phyloP scores from a whole-genome alignment of 2,329 filamentous ascomycete genomes.

The Xylariomycetidae sp. region DNA sequence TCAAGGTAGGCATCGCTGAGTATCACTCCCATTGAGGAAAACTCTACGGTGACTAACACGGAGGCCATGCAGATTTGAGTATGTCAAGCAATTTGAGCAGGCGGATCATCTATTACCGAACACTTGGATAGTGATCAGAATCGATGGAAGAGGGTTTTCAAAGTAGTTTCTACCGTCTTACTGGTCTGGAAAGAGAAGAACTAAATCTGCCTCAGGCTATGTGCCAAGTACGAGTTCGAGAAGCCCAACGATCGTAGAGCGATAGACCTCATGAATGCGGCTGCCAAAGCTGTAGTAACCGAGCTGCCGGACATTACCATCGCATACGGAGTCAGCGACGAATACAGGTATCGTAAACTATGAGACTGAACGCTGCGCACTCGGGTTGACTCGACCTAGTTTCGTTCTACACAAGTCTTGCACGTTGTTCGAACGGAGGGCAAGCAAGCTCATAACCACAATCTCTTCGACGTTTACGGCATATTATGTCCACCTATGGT shows the following conservation, averaged over 20 bases:
- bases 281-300: slow-evolving; percentile 76
- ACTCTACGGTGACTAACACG: slow-evolving; percentile 12
- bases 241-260: slow-evolving; percentile 91
- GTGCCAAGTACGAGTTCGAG: slow-evolving; percentile 73
- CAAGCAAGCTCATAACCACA: slow-evolving; percentile 84
- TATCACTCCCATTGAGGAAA: background rate
- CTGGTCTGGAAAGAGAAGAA: background rate
- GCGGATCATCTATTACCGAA: slow-evolving; percentile 74
- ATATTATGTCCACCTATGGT: slow-evolving; percentile 81
- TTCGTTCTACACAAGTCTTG: slow-evolving; percentile 85
- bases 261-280: slow-evolving; percentile 88
- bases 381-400: slow-evolving; percentile 37
- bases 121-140: slow-evolving; percentile 91
- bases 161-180: slow-evolving; percentile 52
- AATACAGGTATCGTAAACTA: slow-evolving; percentile 59
- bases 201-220: slow-evolving; percentile 53
- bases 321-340: slow-evolving; percentile 91
- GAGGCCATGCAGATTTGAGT: slow-evolving; percentile 71
- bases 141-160: slow-evolving; percentile 92
- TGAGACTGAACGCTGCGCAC: background rate
- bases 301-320: slow-evolving; percentile 81
- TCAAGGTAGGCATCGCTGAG: slow-evolving; percentile 38
- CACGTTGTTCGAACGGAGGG: slow-evolving; percentile 76
- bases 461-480: slow-evolving; percentile 91
- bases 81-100: slow-evolving; percentile 86